A percentile compares a stretch with the other conserved stretches of the same genome.
phyloP scores from a whole-genome alignment of 768 basidiomycete genomes.

The Imleria badia region DNA sequence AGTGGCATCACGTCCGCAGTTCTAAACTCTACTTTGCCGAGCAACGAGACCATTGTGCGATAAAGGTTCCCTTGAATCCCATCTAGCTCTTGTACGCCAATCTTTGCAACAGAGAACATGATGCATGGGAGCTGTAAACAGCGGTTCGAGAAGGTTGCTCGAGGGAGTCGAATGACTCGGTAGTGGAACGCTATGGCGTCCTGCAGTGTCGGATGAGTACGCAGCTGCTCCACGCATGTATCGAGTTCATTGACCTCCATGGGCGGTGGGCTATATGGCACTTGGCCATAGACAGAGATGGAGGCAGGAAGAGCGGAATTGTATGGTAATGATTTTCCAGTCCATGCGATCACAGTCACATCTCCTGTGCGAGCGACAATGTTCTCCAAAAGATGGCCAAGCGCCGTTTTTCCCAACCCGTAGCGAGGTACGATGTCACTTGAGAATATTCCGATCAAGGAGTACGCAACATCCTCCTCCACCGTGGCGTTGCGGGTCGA shows the following conservation, averaged over 20 bases:
- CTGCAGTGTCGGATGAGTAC: not conserved
- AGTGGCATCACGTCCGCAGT: not conserved
- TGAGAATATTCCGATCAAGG: too few species aligned
- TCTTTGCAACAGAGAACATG: not conserved
- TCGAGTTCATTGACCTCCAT: not conserved
- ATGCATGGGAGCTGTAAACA: not conserved
- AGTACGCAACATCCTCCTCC: too few species aligned
- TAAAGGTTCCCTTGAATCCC: not conserved
- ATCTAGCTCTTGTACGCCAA: not conserved
- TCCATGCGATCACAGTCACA: too few species aligned
- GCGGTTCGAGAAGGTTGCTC: not conserved
- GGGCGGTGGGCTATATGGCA: too few species aligned
- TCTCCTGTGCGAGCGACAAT: too few species aligned
- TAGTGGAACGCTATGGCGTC: not conserved
- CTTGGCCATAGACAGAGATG: too few species aligned
- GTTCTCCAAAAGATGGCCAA: too few species aligned
- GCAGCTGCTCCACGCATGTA: not conserved
- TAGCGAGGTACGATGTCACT: too few species aligned
- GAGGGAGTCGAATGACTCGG: too few species aligned
- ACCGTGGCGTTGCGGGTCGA: constrained; percentile 1
- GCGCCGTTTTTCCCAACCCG: too few species aligned
- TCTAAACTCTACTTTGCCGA: constrained; percentile 3
- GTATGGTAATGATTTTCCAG: too few species aligned
- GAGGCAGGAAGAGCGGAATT: too few species aligned
- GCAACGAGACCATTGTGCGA: not conserved